Evolutionary conservation across 2,329 filamentous ascomycete species (phyloP).

Genomic region (Aspergillus texensis): DNA sequence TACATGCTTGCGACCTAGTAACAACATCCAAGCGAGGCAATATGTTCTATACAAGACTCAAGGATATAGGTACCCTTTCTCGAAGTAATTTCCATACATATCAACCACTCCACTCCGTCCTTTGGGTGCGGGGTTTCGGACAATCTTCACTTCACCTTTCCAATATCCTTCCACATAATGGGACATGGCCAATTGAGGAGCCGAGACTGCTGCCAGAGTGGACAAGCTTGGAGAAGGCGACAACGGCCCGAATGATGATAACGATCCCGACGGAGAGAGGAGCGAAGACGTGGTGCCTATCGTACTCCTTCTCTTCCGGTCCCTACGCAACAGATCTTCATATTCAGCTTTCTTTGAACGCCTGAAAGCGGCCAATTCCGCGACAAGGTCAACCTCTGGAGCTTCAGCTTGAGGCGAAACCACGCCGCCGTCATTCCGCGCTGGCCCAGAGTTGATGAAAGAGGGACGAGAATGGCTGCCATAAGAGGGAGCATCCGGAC

Average conservation of each 20-base stretch:
- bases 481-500: conserved; percentile 10
- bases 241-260: conserved; percentile 10
- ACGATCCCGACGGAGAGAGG: conserved; percentile 11
- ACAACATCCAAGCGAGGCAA: neutral
- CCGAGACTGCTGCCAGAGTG: conserved; percentile 12
- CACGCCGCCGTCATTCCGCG: neutral
- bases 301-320: conserved; percentile 28
- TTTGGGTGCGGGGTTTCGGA: conserved; percentile 49
- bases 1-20: neutral
- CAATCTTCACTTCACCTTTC: conserved; percentile 61
- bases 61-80: conserved; percentile 56
- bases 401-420: conserved; percentile 13
- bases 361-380: conserved; percentile 57
- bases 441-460: conserved; percentile 5
- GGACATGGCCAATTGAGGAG: conserved; percentile 31
- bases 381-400: conserved; percentile 53
- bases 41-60: conserved; percentile 28
- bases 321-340: conserved; percentile 36
- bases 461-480: conserved; percentile 1
- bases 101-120: conserved; percentile 50
- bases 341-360: conserved; percentile 55
- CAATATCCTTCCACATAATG: conserved; percentile 60
- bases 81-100: conserved; percentile 58
- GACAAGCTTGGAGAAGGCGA: conserved; percentile 20
- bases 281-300: conserved; percentile 26